Evolutionary conservation across 2,329 filamentous ascomycete species (phyloP).

Genomic region (Escovopsis sp.): DNA sequence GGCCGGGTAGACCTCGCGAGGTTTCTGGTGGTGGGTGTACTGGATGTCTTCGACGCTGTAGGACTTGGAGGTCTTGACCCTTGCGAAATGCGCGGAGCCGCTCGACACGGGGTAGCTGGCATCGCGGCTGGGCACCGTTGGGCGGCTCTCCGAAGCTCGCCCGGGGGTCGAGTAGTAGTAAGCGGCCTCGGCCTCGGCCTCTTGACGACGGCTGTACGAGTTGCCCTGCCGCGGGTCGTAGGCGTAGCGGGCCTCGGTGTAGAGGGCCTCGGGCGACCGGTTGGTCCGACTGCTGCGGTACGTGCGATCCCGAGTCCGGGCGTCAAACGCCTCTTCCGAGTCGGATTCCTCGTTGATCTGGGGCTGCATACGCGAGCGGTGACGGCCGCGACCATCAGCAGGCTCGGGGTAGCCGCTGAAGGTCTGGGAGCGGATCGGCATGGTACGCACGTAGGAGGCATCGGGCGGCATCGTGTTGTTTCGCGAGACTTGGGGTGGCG

Average conservation of each 20-base stretch:
- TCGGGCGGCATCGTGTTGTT: slow-evolving; percentile 22
- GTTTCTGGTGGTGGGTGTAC: slow-evolving; percentile 14
- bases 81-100: slow-evolving; percentile 12
- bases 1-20: slow-evolving; percentile 12
- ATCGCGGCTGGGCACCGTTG: slow-evolving; percentile 17
- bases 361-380: slow-evolving; percentile 22
- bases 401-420: slow-evolving; percentile 15
- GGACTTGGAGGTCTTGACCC: slow-evolving; percentile 20
- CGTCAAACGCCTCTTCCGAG: slow-evolving; percentile 20
- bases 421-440: slow-evolving; percentile 20
- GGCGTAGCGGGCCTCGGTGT: slow-evolving; percentile 13
- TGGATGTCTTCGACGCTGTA: slow-evolving; percentile 18
- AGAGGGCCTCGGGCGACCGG: slow-evolving; percentile 18
- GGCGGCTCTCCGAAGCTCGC: slow-evolving; percentile 15
- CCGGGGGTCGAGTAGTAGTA: slow-evolving; percentile 11
- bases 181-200: slow-evolving; percentile 10
- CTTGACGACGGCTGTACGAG: slow-evolving; percentile 15
- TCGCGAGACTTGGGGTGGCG: slow-evolving; percentile 21
- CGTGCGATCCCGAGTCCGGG: slow-evolving; percentile 16
- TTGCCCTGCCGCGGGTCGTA: slow-evolving; percentile 15
- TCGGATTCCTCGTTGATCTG: slow-evolving; percentile 22
- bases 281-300: slow-evolving; percentile 22
- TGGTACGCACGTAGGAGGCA: slow-evolving; percentile 12
- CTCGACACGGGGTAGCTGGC: slow-evolving; percentile 15
- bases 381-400: slow-evolving; percentile 20